Conservation (phyloP, 148 eudicot species). For the Rhododendron henanense region DNA sequence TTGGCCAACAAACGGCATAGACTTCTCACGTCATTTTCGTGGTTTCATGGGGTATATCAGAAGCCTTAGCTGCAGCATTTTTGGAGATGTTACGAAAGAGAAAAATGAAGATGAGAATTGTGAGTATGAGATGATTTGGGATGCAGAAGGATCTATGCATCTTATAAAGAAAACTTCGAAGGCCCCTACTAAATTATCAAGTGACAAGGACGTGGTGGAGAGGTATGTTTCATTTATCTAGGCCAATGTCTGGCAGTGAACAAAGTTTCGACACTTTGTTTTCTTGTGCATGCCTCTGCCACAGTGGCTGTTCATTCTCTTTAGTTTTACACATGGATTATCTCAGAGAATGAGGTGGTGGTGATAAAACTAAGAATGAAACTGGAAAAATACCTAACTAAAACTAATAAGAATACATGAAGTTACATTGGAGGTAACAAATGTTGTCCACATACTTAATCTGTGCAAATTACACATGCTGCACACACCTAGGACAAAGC, state of each 20-base stretch:
- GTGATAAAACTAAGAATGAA: not conserved
- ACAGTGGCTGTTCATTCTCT: constrained; percentile 2
- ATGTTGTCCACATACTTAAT: not conserved
- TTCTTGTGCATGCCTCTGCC: not conserved
- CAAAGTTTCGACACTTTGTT: not conserved
- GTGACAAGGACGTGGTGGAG: constrained; percentile 45
- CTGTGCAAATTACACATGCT: not conserved
- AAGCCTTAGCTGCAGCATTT: constrained; percentile 24
- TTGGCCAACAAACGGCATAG: constrained; percentile 68
- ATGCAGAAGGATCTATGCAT: constrained; percentile 95
- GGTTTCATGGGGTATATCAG: constrained; percentile 28
- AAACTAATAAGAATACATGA: not conserved
- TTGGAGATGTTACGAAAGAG: constrained; percentile 43
- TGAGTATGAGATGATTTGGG: constrained; percentile 94
- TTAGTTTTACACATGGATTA: not conserved
- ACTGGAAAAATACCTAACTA: not conserved
- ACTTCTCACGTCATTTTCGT: constrained; percentile 30
- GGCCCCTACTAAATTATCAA: constrained; percentile 30
- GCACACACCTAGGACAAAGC: not conserved
- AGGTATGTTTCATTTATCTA: constrained; percentile 36
- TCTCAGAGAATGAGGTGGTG: not conserved
- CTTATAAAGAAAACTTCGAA: constrained; percentile 58
- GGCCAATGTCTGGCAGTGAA: not conserved
- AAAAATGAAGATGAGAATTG: constrained; percentile 84
- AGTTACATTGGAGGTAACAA: not conserved